Base-by-base conservation (phyloP, 2,329 filamentous ascomycete species). In the Fusarium humuli region DNA sequence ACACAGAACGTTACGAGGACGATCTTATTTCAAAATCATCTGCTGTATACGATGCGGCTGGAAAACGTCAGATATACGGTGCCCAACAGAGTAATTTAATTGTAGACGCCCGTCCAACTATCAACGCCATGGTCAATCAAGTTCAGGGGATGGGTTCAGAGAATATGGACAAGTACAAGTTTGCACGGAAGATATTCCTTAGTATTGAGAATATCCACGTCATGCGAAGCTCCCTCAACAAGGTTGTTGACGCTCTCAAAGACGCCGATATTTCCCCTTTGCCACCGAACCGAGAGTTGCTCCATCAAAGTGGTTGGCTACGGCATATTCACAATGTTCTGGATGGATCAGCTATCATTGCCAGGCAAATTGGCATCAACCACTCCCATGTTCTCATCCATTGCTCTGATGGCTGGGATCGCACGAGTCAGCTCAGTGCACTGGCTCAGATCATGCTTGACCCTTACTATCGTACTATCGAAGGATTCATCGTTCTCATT, bases 131-230 rank as follows among this genome's bases (percentile, higher is more conserved):
- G 72, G 94, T 94, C 9, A 98, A 98, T 87, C 94, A 98, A 79
- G 93, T 94, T 6, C 90, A 95, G 69, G 96, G 96, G 9, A 90
- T 94, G 78, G 96, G 96, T 4, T 97, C 95, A 1, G 96, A 99
- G 80, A 97, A 98, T 76, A 98, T 98, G 93, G 93, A 97, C 70
- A 92, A 97, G 80, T 99, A 99, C 82, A 93, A 92, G 67, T 95
- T 94, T 75, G 94, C 94, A 18, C 91, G 91, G 63, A 97, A 98
- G 80, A 91, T 92, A 30, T 99, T 97, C 77, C 87, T 99, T 59
- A 96, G 93, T 68, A 99, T 99, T 76, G 95, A 97, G 79, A 99
- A 99, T 78, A 98, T 99, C 65, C 96, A 99, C 77, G 94, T 98
- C 67, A 99, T 99, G 96, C 88, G 96, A 61, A 92, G 92, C 67